phyloP scores from a whole-genome alignment of 768 basidiomycete species.

The Termitomyces heimii region DNA sequence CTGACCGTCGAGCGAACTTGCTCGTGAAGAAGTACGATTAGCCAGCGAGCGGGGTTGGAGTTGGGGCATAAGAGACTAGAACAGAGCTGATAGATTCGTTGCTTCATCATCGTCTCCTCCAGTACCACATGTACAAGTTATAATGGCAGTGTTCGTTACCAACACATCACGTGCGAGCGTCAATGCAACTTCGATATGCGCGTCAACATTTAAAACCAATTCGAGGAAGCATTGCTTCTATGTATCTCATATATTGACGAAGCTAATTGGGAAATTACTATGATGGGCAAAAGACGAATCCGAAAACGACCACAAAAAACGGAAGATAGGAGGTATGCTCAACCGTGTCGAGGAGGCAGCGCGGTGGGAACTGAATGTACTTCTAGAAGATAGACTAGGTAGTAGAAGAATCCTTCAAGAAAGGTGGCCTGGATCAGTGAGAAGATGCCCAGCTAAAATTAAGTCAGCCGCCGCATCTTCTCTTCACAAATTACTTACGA shows the following conservation, averaged over 20 bases:
- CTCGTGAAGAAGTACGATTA: slow-evolving; percentile 27
- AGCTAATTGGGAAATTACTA: background rate
- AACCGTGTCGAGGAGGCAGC: background rate
- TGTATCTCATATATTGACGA: no score
- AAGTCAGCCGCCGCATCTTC: background rate
- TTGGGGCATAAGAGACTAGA: slow-evolving; percentile 28
- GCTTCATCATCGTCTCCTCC: background rate
- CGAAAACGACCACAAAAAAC: background rate
- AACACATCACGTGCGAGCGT: background rate
- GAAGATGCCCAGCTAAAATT: background rate
- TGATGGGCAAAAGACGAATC: background rate
- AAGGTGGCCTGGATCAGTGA: background rate
- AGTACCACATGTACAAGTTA: no score
- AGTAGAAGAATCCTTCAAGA: background rate
- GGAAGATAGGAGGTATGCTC: background rate
- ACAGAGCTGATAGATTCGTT: background rate
- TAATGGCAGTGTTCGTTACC: background rate
- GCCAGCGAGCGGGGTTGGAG: slow-evolving; percentile 33
- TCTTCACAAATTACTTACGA: background rate
- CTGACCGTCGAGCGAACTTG: slow-evolving; percentile 27
- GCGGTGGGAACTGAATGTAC: background rate
- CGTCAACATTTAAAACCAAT: background rate
- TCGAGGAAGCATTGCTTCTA: background rate
- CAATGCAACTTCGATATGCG: background rate
- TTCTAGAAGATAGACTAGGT: background rate